These are phyloP conservation scores for Asterella californica DNA, from an alignment of 225 moss, liverwort and hornwort species.

Conservation along the genomic window DNA sequence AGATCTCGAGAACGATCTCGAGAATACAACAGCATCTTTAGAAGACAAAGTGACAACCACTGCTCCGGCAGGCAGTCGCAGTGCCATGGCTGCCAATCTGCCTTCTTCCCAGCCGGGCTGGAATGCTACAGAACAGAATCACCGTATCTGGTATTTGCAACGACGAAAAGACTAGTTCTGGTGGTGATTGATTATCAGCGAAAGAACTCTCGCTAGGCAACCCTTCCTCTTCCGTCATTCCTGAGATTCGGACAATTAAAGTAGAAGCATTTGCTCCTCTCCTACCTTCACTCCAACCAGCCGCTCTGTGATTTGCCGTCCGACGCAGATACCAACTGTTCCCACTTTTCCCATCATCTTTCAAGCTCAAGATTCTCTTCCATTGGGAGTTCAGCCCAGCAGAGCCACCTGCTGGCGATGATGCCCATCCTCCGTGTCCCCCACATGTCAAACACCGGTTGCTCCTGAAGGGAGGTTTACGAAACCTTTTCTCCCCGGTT, in stretches of 20 bases:
- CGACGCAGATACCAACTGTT: neutral
- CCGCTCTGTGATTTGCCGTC: neutral
- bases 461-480: neutral
- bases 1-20: neutral
- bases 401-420: neutral
- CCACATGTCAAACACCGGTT: neutral
- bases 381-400: neutral
- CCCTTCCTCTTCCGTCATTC: neutral
- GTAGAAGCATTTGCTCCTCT: no score
- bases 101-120: neutral
- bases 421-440: neutral
- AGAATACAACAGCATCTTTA: neutral
- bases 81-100: constrained; percentile 38
- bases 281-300: neutral
- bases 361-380: neutral
- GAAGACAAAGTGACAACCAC: neutral
- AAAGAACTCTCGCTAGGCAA: neutral
- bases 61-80: constrained; percentile 24
- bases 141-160: neutral
- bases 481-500: no score
- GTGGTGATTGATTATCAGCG: neutral
- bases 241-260: neutral
- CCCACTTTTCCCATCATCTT: neutral
- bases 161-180: neutral
- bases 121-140: neutral